Base-by-base conservation (phyloP, 2,329 filamentous ascomycete species). In the Penicillium sp. region DNA sequence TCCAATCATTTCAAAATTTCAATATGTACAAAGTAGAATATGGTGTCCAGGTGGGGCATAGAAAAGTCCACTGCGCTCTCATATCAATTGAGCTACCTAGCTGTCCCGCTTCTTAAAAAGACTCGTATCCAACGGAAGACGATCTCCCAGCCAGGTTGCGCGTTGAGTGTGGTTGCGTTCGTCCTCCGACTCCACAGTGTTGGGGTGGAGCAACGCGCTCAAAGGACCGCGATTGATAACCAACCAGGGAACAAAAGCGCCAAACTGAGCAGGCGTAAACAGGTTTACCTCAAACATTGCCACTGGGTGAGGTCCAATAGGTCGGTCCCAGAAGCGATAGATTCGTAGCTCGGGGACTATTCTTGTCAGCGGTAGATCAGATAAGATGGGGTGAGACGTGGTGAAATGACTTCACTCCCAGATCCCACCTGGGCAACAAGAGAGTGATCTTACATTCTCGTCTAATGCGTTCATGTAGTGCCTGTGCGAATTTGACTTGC, bases 211-310 rank as follows among this genome's bases (percentile, higher is more conserved):
- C 18, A 97, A 76, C 4, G 79, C 91, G 45, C 88, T 92, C 56
- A 96, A 72, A 2, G 90, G 89, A 0, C 92, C 92, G 5, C 92
- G 81, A 73, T 92, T 87, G 53, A 96, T 84, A 29, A 90, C 83
- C 29, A 96, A 76, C 92, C 92, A 96, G 0, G 90, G 82, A 38
- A 97, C 77, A 65, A 96, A 95, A 0, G 92, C 92, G 0, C 92
- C 92, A 67, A 96, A 96, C 71, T 96, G 89, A 3, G 85, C 86
- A 0, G 92, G 92, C 0, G 87, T 91, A 71, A 93, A 90, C 18
- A 96, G 43, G 63, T 95, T 95, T 43, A 96, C 90, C 74, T 97
- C 92, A 65, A 96, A 96, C 91, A 96, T 96, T 48, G 86, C 88
- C 0, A 91, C 73, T 0, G 88, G 87, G 70, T 96, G 92, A 0